phyloP scores from a whole-genome alignment of 257 asterid species.

The Ilex asprella region DNA sequence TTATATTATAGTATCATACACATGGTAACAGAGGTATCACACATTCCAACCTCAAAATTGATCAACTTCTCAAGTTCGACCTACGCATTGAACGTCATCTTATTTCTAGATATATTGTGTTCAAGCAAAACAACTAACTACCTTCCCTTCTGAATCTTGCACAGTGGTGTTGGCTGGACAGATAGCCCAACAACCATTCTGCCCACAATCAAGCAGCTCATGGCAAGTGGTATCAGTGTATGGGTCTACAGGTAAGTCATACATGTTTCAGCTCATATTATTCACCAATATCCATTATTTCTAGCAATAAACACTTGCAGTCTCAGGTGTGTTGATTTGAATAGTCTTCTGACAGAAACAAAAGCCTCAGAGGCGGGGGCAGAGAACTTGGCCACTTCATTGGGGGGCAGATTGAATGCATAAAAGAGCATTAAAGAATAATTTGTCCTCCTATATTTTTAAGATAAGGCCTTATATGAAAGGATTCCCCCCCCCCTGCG shows the following conservation, averaged over 20 bases:
- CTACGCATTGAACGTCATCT: not conserved
- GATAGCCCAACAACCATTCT: slow-evolving; percentile 18
- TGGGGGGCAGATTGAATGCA: no score
- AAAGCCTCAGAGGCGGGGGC: not conserved
- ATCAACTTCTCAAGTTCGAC: slow-evolving; percentile 4
- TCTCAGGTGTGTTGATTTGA: not conserved
- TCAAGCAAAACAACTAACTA: not conserved
- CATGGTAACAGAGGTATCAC: not conserved
- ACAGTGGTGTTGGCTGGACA: slow-evolving; percentile 4
- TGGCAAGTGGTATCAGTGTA: slow-evolving; percentile 20
- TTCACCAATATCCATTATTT: not conserved
- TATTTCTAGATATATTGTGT: not conserved
- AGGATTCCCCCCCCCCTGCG: no score
- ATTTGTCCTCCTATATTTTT: no score
- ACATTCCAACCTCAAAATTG: no score
- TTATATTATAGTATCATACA: not conserved
- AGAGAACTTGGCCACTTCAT: no score
- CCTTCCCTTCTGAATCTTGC: not conserved
- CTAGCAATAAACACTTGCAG: not conserved
- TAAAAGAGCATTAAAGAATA: no score
- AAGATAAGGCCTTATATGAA: no score
- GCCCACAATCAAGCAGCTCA: slow-evolving; percentile 19
- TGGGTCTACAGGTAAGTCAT: slow-evolving; percentile 22
- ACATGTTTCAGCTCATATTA: not conserved
- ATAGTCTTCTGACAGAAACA: not conserved